These are phyloP conservation scores for Phytophthora aleatoria DNA, from an alignment of 352 stramenopile genomes.

Conservation along the genomic window DNA sequence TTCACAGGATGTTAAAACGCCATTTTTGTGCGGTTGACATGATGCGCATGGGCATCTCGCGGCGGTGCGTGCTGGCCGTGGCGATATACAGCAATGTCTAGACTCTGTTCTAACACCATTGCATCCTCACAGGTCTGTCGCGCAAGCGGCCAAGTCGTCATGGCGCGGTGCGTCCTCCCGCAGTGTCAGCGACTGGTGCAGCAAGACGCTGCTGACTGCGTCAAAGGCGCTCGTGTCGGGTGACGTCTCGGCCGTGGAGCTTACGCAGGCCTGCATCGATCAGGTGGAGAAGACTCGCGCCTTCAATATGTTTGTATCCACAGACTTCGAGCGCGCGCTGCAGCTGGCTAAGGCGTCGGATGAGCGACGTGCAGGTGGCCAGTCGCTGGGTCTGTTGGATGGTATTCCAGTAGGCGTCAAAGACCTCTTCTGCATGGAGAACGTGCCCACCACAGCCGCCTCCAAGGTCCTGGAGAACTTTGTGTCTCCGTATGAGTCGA, in stretches of 20 bases:
- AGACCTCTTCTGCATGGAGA: slow-evolving; percentile 94
- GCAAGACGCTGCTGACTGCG: slow-evolving; percentile 56
- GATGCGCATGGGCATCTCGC: slow-evolving; percentile 25
- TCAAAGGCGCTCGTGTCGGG: slow-evolving; percentile 51
- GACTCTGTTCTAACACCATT: slow-evolving; percentile 2
- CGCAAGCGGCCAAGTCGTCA: slow-evolving; percentile 6
- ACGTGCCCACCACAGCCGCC: slow-evolving; percentile 83
- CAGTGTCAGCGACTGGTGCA: slow-evolving; percentile 66
- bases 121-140: slow-evolving; percentile 9
- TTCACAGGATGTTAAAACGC: slow-evolving; percentile 5
- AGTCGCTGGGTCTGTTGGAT: slow-evolving; percentile 77
- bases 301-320: slow-evolving; percentile 86
- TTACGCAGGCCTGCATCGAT: slow-evolving; percentile 73
- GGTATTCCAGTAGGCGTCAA: slow-evolving; percentile 97
- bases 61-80: slow-evolving; percentile 16
- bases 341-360: slow-evolving; percentile 83
- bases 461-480: slow-evolving; percentile 92
- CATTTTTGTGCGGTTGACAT: slow-evolving; percentile 29
- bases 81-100: background rate
- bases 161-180: slow-evolving; percentile 4
- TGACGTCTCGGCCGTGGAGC: slow-evolving; percentile 59
- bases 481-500: slow-evolving; percentile 91
- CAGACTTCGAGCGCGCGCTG: slow-evolving; percentile 71
- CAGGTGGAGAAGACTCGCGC: slow-evolving; percentile 70
- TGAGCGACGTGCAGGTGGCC: slow-evolving; percentile 50